Conservation (phyloP, 2,329 filamentous ascomycete genomes). For the Stagonosporopsis chrysanthemi region DNA sequence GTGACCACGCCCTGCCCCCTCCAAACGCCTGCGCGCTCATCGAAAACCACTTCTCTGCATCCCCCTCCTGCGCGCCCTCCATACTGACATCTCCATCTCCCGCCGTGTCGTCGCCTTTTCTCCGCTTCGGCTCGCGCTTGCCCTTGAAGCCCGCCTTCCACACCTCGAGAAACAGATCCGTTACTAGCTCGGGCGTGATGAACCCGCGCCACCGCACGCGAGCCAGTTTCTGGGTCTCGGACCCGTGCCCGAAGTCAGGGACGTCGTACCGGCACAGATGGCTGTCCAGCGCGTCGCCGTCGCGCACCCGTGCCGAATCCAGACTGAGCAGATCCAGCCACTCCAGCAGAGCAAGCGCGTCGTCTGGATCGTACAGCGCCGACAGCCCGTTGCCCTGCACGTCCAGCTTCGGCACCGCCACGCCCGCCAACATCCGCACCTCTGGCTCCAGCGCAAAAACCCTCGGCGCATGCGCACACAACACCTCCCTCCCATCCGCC, state of each 20-base stretch:
- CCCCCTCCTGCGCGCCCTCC: slow-evolving; percentile 11
- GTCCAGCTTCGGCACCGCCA: slow-evolving; percentile 40
- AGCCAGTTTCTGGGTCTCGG: slow-evolving; percentile 37
- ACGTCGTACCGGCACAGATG: slow-evolving; percentile 73
- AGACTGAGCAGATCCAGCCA: slow-evolving; percentile 76
- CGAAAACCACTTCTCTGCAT: slow-evolving; percentile 37
- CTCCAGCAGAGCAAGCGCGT: slow-evolving; percentile 73
- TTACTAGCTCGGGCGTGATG: slow-evolving; percentile 47
- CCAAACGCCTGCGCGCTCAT: slow-evolving; percentile 43
- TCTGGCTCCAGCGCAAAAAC: slow-evolving; percentile 34
- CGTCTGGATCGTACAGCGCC: slow-evolving; percentile 64
- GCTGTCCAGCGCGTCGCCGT: slow-evolving; percentile 68
- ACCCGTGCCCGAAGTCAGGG: slow-evolving; percentile 53
- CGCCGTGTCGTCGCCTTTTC: slow-evolving; percentile 3
- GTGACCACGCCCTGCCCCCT: slow-evolving; percentile 36
- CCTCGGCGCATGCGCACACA: slow-evolving; percentile 45
- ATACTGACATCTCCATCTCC: slow-evolving; percentile 12
- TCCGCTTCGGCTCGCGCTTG: slow-evolving; percentile 20
- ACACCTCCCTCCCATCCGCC: slow-evolving; percentile 31
- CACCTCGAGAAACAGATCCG: slow-evolving; percentile 36
- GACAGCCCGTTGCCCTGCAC: slow-evolving; percentile 21
- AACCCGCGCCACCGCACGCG: slow-evolving; percentile 55
- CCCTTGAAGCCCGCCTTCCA: slow-evolving; percentile 31
- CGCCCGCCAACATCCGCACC: slow-evolving; percentile 30
- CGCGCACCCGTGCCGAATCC: slow-evolving; percentile 67